Conservation (phyloP, 2,329 filamentous ascomycete genomes). For the Claviceps citrina region DNA sequence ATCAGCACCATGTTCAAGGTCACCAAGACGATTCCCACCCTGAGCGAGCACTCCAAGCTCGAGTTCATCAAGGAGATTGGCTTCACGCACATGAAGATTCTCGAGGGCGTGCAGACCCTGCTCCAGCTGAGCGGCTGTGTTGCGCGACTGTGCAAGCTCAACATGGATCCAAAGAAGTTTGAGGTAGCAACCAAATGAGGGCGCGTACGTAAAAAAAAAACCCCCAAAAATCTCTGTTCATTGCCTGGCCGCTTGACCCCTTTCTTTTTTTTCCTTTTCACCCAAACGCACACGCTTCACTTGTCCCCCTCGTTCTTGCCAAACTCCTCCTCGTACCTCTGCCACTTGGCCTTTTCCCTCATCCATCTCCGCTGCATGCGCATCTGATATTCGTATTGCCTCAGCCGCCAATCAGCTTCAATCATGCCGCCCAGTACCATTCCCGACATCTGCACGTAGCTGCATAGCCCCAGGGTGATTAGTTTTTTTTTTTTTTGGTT, state of each 20-base stretch:
- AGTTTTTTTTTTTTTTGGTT: too few species aligned
- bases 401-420: constrained; percentile 55
- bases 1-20: constrained; percentile 99
- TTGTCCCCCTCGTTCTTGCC: constrained; percentile 27
- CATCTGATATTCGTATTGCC: constrained; percentile 50
- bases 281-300: too few species aligned
- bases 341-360: constrained; percentile 53
- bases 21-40: constrained; percentile 81
- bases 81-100: constrained; percentile 96
- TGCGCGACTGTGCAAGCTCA: constrained; percentile 80
- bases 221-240: too few species aligned
- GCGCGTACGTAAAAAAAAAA: too few species aligned
- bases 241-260: too few species aligned
- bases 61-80: constrained; percentile 98
- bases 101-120: constrained; percentile 93
- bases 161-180: constrained; percentile 86
- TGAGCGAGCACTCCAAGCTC: constrained; percentile 88
- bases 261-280: neutral
- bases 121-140: constrained; percentile 88
- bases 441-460: constrained; percentile 70
- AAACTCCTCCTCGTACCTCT: constrained; percentile 47
- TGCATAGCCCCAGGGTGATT: too few species aligned
- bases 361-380: constrained; percentile 48
- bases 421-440: constrained; percentile 70
- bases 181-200: constrained; percentile 24